Evolutionary conservation across 2,329 filamentous ascomycete species (phyloP).

Genomic region (Harringtonia aguacate): DNA sequence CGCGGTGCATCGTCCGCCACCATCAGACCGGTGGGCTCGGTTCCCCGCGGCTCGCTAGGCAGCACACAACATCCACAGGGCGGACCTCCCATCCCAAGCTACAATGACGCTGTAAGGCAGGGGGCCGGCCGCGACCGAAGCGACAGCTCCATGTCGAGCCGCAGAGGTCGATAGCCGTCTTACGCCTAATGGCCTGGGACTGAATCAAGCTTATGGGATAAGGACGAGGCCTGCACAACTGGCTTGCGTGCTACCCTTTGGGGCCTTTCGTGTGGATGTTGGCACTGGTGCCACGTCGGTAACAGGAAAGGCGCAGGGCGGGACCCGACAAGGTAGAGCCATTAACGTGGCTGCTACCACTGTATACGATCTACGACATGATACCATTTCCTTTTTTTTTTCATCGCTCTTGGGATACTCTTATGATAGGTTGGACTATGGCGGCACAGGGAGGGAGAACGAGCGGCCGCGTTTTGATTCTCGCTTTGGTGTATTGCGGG

Average conservation of each 20-base stretch:
- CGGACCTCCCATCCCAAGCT: slow-evolving; percentile 66
- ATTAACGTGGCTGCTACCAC: neutral
- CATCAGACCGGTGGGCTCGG: slow-evolving; percentile 8
- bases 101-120: slow-evolving; percentile 61
- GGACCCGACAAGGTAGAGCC: neutral
- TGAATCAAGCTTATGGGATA: neutral
- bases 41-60: too few species aligned
- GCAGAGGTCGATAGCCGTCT: neutral
- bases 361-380: slow-evolving; percentile 12
- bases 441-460: neutral
- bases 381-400: slow-evolving; percentile 10
- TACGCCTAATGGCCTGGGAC: neutral
- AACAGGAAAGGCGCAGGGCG: neutral
- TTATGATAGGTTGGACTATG: neutral
- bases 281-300: slow-evolving; percentile 1
- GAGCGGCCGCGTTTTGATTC: neutral
- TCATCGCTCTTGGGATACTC: neutral
- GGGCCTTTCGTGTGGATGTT: neutral
- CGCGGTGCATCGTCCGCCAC: slow-evolving; percentile 39
- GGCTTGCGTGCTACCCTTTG: too few species aligned
- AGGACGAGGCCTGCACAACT: neutral
- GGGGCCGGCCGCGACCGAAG: slow-evolving; percentile 36
- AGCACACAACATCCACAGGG: slow-evolving; percentile 13
- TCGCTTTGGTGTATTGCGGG: too few species aligned
- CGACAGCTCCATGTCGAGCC: slow-evolving; percentile 21